phyloP scores from a whole-genome alignment of 2,329 filamentous ascomycete species.

The Leptographium procerum region DNA sequence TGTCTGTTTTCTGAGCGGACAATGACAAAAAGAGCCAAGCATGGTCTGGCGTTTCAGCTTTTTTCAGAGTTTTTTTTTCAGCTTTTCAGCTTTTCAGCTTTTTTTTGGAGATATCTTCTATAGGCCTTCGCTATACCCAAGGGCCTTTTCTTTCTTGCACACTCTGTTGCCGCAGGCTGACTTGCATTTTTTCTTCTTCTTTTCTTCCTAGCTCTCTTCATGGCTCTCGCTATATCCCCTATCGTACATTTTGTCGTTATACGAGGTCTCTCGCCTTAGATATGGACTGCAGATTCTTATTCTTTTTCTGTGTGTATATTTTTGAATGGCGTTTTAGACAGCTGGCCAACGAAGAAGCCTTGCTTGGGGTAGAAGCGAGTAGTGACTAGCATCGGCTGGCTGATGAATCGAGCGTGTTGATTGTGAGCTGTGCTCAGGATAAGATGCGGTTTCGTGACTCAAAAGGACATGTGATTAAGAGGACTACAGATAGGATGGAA shows the following conservation, averaged over 20 bases:
- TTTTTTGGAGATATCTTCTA: neutral
- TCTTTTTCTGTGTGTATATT: neutral
- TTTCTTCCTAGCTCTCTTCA: neutral
- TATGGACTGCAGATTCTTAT: neutral
- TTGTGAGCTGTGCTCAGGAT: neutral
- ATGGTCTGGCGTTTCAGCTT: conserved; percentile 3
- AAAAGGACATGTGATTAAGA: neutral
- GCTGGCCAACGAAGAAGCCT: neutral
- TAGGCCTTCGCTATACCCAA: neutral
- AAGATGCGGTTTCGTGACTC: neutral
- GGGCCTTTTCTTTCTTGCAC: neutral
- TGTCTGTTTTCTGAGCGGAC: neutral
- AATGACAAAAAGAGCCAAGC: conserved; percentile 1
- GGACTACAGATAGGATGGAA: too few relatives aligned
- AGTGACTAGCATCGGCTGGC: neutral
- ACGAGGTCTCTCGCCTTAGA: neutral
- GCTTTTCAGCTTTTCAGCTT: neutral
- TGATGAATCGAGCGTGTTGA: neutral
- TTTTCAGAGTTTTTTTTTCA: neutral
- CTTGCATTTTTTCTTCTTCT: neutral
- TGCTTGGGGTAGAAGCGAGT: neutral
- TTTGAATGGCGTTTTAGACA: neutral
- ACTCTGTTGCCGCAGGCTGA: neutral
- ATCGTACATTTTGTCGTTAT: neutral
- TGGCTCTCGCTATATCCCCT: neutral